Evolutionary conservation across 1,284 basidiomycete genomes (phyloP), one percentile per base, ranked within the genome.

Genomic region (Moesziomyces sp.): DNA sequence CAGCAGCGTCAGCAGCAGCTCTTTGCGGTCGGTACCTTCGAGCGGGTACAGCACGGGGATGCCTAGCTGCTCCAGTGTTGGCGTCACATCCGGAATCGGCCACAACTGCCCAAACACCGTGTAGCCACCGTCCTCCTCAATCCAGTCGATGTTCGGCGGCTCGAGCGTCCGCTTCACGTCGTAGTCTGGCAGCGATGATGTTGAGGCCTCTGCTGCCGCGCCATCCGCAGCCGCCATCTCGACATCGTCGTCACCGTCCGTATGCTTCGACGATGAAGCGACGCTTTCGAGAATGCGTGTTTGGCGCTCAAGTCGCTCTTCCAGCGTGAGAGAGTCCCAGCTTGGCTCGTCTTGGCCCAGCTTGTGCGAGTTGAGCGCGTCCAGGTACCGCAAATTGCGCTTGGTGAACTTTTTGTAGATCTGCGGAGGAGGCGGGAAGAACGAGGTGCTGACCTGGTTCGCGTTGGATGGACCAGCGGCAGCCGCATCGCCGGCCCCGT

Each of bases 61-160:
- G 28, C 79, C 78, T 11, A 76, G 74, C 51, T 80, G 54, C 40
- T 77, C 74, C 5, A 80, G 55, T 30, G 77, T 71, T 5, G 79
- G 80, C 19, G 70, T 66, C 14, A 64, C 52, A 24, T 82, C 80
- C 0, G 78, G 78, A 2, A 81, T 80, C 24, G 80, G 80, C 81
- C 81, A 83, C 3, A 70, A 61, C 44, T 81, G 80, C 1, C 80
- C 80, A 56, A 83, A 83, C 2, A 76, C 74, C 14, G 74, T 74
- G 45, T 76, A 83, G n/a, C 73, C 75, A 30, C 81, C 81, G 48
- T 83, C 81, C 42, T 83, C 58, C 50, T 81, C 77, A 51, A 83
- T 82, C 81, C 79, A 83, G 44, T 80, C 76, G 7, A 81, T 59
- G 19, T 72, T 69, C 26, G 80, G 81, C 16, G 74, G 74, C 19